A percentile compares a stretch with the other conserved stretches of the same genome.
phyloP scores from a whole-genome alignment of 495 filamentous ascomycete species.

The Aspergillus cavernicola region DNA sequence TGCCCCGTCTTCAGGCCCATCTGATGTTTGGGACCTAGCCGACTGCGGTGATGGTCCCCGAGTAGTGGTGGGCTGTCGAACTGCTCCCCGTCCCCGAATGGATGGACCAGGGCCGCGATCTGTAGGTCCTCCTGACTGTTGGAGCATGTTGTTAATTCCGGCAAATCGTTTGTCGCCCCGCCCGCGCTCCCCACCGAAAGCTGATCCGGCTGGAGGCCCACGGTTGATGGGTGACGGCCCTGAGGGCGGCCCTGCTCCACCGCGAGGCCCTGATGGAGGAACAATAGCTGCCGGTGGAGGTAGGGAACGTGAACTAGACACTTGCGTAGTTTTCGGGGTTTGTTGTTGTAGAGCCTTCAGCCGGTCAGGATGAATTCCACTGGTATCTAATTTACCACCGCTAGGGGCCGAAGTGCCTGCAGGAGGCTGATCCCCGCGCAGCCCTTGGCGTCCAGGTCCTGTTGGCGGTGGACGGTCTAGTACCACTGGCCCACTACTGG shows the following conservation, averaged over 20 bases:
- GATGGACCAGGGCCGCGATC: slow-evolving; percentile 33
- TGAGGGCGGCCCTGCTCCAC: slow-evolving; percentile 19
- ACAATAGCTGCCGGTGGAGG: slow-evolving; percentile 24
- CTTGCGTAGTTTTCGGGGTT: slow-evolving; percentile 20
- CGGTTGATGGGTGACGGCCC: slow-evolving; percentile 27
- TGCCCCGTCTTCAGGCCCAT: slow-evolving; percentile 22
- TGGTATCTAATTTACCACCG: slow-evolving; percentile 26
- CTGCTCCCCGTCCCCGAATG: slow-evolving; percentile 38
- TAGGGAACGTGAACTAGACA: slow-evolving; percentile 15
- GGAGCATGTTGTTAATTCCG: slow-evolving; percentile 42
- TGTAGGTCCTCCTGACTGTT: slow-evolving; percentile 34
- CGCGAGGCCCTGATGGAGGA: slow-evolving; percentile 41
- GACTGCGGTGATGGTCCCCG: slow-evolving; percentile 31
- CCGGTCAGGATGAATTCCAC: slow-evolving; percentile 50
- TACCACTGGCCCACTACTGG: slow-evolving; percentile 22
- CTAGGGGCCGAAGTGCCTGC: slow-evolving; percentile 22
- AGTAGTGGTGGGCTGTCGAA: slow-evolving; percentile 27
- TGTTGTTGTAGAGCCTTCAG: slow-evolving; percentile 34
- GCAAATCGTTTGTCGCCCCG: slow-evolving; percentile 44
- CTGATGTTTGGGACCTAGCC: slow-evolving; percentile 26
- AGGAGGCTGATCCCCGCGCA: slow-evolving; percentile 28
- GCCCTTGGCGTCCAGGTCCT: slow-evolving; percentile 33
- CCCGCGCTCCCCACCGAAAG: slow-evolving; percentile 35
- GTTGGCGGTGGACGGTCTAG: slow-evolving; percentile 36
- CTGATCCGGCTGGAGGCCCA: slow-evolving; percentile 23